These are phyloP conservation scores for Monosporascus sp. DNA, from an alignment of 2,329 filamentous ascomycete genomes.

Conservation along the genomic window DNA sequence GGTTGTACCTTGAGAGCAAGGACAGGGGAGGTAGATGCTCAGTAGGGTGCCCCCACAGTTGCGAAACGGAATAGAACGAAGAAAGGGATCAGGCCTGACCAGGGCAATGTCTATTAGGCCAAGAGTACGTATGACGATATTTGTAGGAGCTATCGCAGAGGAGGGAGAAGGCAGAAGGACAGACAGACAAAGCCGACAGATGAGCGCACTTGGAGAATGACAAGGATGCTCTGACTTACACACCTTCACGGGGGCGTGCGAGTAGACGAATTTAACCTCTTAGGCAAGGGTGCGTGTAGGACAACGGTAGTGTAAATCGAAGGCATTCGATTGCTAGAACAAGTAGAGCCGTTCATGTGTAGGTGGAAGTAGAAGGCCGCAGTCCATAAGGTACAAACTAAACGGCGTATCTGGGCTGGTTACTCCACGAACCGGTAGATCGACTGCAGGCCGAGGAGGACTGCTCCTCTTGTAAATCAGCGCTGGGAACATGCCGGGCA, in stretches of 20 bases:
- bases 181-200: constrained; percentile 18
- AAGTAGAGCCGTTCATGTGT: background rate
- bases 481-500: no score
- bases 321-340: background rate
- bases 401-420: background rate
- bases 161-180: constrained; percentile 15
- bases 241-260: constrained; percentile 5
- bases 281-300: background rate
- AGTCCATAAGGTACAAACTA: background rate
- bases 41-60: background rate
- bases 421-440: no score
- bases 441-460: no score
- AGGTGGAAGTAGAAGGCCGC: background rate
- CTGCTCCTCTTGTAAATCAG: no score
- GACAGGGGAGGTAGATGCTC: background rate
- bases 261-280: constrained; percentile 3
- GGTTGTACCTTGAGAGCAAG: background rate
- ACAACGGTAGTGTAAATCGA: background rate
- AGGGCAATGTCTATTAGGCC: background rate
- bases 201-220: constrained; percentile 21
- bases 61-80: background rate
- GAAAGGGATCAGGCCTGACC: background rate
- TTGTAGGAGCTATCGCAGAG: constrained; percentile 7
- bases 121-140: constrained; percentile 1
- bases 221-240: constrained; percentile 17